A percentile compares a stretch with the other conserved stretches of the same genome.
phyloP scores from a whole-genome alignment of 495 filamentous ascomycete species.

The Penicillium cosmopolitanum region DNA sequence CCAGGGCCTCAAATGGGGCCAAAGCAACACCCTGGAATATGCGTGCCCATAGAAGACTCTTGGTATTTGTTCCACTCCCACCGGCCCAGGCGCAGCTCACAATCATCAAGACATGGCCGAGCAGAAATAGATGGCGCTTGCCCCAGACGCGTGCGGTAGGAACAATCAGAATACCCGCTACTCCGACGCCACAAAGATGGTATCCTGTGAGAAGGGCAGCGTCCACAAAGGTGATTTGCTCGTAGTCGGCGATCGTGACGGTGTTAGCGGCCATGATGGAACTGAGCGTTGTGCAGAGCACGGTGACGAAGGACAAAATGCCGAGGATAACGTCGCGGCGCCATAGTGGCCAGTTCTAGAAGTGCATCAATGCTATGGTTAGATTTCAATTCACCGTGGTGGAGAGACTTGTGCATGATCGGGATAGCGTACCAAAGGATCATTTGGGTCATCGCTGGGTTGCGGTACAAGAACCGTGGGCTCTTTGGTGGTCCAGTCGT shows the following conservation, averaged over 20 bases:
- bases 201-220: constrained; percentile 86
- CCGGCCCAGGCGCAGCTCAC: constrained; percentile 79
- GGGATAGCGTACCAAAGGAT: constrained; percentile 61
- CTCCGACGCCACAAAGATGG: constrained; percentile 80
- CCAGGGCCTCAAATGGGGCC: constrained; percentile 75
- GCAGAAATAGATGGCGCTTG: constrained; percentile 82
- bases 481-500: constrained; percentile 65
- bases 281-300: constrained; percentile 78
- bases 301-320: constrained; percentile 75
- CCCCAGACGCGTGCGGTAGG: constrained; percentile 90
- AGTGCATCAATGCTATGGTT: neutral
- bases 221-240: constrained; percentile 62
- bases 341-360: constrained; percentile 88
- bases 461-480: constrained; percentile 80
- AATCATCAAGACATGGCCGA: constrained; percentile 77
- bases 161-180: constrained; percentile 81
- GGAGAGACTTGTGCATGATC: constrained; percentile 7
- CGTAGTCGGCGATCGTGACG: constrained; percentile 65
- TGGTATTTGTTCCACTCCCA: constrained; percentile 64
- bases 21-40: constrained; percentile 75
- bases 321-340: constrained; percentile 79
- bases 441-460: constrained; percentile 79
- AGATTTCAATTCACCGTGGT: neutral
- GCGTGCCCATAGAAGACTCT: constrained; percentile 72
- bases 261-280: constrained; percentile 90